These are phyloP conservation scores for Beauveria sp. DNA, from an alignment of 2,329 filamentous ascomycete genomes.

Conservation along the genomic window DNA sequence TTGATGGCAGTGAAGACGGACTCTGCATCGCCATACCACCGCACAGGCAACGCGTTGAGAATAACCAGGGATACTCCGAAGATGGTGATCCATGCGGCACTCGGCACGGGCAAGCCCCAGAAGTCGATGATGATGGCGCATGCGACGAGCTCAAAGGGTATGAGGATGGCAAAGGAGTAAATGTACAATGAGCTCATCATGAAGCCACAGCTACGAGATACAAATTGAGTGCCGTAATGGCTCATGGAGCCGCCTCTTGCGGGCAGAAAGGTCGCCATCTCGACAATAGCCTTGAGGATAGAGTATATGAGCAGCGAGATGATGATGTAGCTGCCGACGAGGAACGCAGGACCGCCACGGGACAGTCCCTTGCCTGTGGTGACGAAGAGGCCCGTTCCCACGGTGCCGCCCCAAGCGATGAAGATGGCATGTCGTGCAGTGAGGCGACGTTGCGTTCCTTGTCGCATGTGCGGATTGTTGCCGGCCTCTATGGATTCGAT, in stretches of 20 bases:
- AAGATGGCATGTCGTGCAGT: too few relatives aligned
- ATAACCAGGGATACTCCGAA: neutral
- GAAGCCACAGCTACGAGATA: neutral
- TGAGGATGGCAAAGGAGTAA: conserved; percentile 1
- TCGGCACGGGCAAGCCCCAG: neutral
- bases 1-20: neutral
- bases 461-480: too few relatives aligned
- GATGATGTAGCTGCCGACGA: too few relatives aligned
- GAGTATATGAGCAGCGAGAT: too few relatives aligned
- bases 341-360: too few relatives aligned
- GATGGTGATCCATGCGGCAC: neutral
- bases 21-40: neutral
- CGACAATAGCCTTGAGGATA: neutral
- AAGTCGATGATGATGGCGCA: neutral
- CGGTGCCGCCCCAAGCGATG: too few relatives aligned
- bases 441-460: too few relatives aligned
- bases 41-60: conserved; percentile 3
- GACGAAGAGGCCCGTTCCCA: too few relatives aligned
- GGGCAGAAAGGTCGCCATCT: neutral
- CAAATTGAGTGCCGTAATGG: neutral
- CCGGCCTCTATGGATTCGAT: too few relatives aligned
- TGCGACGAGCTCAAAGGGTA: neutral
- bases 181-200: conserved; percentile 6
- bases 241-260: neutral
- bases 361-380: too few relatives aligned